These are phyloP conservation scores for Dactylorhiza incarnata DNA, from an alignment of 106 monocot species.

Conservation along the genomic window DNA sequence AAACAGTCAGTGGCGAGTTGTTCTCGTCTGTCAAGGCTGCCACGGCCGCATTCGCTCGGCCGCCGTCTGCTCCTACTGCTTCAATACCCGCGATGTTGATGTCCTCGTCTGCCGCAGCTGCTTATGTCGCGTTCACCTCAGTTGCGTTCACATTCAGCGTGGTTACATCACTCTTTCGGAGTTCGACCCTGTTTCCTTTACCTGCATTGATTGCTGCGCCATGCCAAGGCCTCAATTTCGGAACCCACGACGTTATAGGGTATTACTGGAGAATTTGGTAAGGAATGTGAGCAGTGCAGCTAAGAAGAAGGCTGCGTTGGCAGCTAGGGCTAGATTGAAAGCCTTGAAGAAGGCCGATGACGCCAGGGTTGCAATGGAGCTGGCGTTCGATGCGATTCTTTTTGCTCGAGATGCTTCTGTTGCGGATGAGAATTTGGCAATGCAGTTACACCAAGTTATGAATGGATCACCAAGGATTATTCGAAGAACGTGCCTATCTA, in stretches of 20 bases:
- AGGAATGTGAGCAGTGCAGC: slow-evolving; percentile 10
- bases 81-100: neutral
- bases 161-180: slow-evolving; percentile 19
- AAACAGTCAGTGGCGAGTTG: slow-evolving; percentile 33
- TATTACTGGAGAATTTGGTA: slow-evolving; percentile 11
- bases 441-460: neutral
- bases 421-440: neutral
- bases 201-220: slow-evolving; percentile 35
- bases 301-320: slow-evolving; percentile 10
- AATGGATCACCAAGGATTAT: neutral
- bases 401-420: neutral
- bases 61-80: slow-evolving; percentile 37
- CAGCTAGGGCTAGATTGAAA: slow-evolving; percentile 16
- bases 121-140: slow-evolving; percentile 24
- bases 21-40: slow-evolving; percentile 30
- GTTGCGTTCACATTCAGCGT: slow-evolving; percentile 27
- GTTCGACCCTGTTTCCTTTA: slow-evolving; percentile 18
- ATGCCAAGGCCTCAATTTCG: slow-evolving; percentile 14
- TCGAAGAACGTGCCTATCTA: neutral
- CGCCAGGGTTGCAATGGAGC: slow-evolving; percentile 19
- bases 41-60: slow-evolving; percentile 11
- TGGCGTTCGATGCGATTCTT: slow-evolving; percentile 7
- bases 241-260: neutral
- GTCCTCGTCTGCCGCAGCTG: slow-evolving; percentile 22
- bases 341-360: slow-evolving; percentile 16